These are phyloP conservation scores for Cryphonectria parasitica DNA, from an alignment of 2,329 filamentous ascomycete species.

Conservation along the genomic window DNA sequence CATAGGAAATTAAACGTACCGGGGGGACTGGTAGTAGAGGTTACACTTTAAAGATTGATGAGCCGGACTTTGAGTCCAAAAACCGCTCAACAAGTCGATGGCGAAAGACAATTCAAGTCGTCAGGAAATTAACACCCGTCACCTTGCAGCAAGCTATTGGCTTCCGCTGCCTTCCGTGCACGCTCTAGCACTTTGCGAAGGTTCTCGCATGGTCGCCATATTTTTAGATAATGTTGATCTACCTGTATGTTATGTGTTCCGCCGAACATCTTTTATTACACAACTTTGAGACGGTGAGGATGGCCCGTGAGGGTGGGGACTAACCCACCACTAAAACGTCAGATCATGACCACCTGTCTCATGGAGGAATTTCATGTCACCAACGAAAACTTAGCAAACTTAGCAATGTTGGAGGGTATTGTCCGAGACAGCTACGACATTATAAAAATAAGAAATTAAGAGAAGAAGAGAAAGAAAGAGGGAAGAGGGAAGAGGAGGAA, in stretches of 20 bases:
- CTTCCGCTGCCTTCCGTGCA: neutral
- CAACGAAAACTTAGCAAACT: conserved; percentile 1
- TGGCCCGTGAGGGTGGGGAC: conserved; percentile 4
- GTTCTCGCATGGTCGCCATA: neutral
- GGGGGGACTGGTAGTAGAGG: conserved; percentile 25
- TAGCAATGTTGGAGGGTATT: neutral
- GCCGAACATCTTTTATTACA: neutral
- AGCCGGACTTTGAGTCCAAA: conserved; percentile 16
- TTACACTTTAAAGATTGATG: conserved; percentile 26
- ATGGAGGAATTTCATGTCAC: neutral
- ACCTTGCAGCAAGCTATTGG: conserved; percentile 20
- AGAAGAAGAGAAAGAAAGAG: neutral
- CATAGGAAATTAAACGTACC: conserved; percentile 27
- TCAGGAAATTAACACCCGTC: conserved; percentile 29
- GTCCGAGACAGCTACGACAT: neutral
- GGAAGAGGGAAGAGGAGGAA: neutral
- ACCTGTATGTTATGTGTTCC: neutral
- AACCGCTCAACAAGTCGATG: conserved; percentile 11
- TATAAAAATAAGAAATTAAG: neutral
- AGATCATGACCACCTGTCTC: conserved; percentile 2
- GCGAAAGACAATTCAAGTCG: conserved; percentile 20
- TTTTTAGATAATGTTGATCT: neutral
- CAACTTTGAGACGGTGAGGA: neutral
- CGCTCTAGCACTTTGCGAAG: neutral
- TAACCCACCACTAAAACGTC: neutral